Evolutionary conservation across 352 stramenopile species (phyloP).

Genomic region (Globisporangium alternatum): DNA sequence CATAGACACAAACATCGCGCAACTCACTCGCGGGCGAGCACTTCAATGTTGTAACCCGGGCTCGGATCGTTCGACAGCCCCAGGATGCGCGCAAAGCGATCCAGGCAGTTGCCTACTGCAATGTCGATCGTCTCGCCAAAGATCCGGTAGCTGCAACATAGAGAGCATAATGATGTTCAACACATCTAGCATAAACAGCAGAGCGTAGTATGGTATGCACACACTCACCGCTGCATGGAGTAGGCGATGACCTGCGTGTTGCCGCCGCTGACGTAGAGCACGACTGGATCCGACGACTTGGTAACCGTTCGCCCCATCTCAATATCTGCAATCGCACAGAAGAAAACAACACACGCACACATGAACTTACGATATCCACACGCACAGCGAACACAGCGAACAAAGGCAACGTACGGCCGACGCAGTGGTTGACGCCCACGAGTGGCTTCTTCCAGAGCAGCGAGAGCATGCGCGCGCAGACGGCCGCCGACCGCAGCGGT

Average conservation of each 20-base stretch:
- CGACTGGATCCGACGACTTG: constrained; percentile 93
- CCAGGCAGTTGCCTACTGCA: constrained; percentile 99
- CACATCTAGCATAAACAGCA: neutral
- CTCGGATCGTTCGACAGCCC: constrained; percentile 97
- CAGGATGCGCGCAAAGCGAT: constrained; percentile 96
- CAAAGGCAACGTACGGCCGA: constrained; percentile 81
- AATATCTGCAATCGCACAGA: constrained; percentile 83
- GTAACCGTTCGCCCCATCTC: constrained; percentile 99
- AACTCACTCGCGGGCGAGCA: constrained; percentile 92
- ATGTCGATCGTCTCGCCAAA: constrained; percentile 99
- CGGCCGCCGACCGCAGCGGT: constrained; percentile 94
- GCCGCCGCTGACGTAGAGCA: constrained; percentile 98
- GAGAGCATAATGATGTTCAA: neutral
- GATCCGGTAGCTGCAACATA: constrained; percentile 91
- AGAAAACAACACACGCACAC: neutral
- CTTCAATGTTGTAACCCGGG: constrained; percentile 99
- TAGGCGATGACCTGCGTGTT: constrained; percentile 98
- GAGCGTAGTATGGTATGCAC: neutral
- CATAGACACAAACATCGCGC: neutral
- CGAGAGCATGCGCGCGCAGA: constrained; percentile 93
- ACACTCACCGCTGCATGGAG: constrained; percentile 73
- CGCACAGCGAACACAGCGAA: neutral
- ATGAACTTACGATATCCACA: neutral
- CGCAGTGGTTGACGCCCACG: constrained; percentile 99
- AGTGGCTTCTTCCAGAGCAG: constrained; percentile 95